Conservation (phyloP, 805 yeast species). For the Dipodascus geniculatus region DNA sequence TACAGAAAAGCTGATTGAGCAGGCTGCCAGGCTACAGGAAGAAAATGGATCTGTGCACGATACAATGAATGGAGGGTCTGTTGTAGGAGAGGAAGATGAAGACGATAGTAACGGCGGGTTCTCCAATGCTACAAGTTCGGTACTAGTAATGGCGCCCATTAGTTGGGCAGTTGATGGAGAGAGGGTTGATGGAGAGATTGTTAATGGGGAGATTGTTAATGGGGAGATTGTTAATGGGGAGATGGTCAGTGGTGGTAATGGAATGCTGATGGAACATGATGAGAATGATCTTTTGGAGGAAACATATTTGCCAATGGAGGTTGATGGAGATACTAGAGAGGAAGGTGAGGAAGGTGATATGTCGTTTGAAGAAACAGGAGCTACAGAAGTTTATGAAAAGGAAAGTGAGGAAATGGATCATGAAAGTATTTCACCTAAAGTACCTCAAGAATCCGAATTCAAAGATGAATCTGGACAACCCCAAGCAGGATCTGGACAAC, state of each 20-base stretch:
- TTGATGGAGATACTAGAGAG: neutral
- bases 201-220: neutral
- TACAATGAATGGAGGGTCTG: neutral
- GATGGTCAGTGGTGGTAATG: neutral
- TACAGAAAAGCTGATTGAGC: neutral
- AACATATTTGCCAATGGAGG: neutral
- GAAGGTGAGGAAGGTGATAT: no score
- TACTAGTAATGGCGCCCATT: neutral
- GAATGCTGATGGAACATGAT: neutral
- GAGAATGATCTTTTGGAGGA: neutral
- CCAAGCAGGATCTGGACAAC: no score
- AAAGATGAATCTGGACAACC: no score
- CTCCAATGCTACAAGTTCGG: no score
- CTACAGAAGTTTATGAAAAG: no score
- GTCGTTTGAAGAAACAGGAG: no score
- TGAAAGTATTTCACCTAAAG: no score
- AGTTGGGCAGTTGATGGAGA: neutral
- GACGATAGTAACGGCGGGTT: no score
- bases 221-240: neutral
- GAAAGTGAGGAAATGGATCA: no score
- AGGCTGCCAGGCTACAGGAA: no score
- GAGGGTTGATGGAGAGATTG: neutral
- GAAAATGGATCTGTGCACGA: no score
- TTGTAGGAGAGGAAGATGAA: neutral
- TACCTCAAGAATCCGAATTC: no score